A percentile compares a stretch with the other conserved stretches of the same genome.
These are phyloP conservation scores for Exophiala lecanii-corni DNA, from an alignment of 2,329 filamentous ascomycete genomes.

Conservation along the genomic window DNA sequence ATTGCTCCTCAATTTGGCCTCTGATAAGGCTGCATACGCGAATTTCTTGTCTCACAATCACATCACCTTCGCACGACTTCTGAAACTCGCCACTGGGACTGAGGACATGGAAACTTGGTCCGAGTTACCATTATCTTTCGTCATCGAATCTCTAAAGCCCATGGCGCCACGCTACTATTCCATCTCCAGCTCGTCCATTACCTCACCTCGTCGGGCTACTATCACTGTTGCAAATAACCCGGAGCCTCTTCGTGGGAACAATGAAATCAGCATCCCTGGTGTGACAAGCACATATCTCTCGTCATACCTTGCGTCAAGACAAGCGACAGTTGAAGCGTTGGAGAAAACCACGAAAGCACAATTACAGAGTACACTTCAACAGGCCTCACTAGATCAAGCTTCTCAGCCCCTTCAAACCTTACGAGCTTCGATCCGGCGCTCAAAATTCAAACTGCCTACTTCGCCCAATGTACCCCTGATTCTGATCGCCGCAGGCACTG, in stretches of 20 bases:
- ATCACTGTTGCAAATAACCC: conserved; percentile 19
- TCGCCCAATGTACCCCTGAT: conserved; percentile 26
- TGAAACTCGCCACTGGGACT: conserved; percentile 29
- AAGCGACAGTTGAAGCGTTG: neutral
- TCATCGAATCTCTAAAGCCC: conserved; percentile 23
- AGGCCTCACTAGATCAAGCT: no score
- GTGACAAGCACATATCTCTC: conserved; percentile 17
- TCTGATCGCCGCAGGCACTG: conserved; percentile 27
- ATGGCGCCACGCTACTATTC: conserved; percentile 28
- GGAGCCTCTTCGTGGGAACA: conserved; percentile 6
- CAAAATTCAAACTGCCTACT: conserved; percentile 24
- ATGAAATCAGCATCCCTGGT: conserved; percentile 7
- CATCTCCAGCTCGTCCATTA: conserved; percentile 25
- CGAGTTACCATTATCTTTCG: conserved; percentile 21
- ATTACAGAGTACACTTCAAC: conserved; percentile 1
- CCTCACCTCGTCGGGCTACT: conserved; percentile 17
- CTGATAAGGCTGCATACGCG: conserved; percentile 82
- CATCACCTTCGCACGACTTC: conserved; percentile 29
- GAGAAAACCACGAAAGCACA: conserved; percentile 2
- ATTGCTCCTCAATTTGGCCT: conserved; percentile 75
- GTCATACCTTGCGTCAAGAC: neutral
- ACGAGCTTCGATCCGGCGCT: conserved; percentile 12
- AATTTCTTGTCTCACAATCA: conserved; percentile 54
- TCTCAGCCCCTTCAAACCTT: neutral
- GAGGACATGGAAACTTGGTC: conserved; percentile 20